Evolutionary conservation across 169 alveolate species (phyloP), one percentile per base, ranked within the genome.

Genomic region (Amoebophrya sp.): DNA sequence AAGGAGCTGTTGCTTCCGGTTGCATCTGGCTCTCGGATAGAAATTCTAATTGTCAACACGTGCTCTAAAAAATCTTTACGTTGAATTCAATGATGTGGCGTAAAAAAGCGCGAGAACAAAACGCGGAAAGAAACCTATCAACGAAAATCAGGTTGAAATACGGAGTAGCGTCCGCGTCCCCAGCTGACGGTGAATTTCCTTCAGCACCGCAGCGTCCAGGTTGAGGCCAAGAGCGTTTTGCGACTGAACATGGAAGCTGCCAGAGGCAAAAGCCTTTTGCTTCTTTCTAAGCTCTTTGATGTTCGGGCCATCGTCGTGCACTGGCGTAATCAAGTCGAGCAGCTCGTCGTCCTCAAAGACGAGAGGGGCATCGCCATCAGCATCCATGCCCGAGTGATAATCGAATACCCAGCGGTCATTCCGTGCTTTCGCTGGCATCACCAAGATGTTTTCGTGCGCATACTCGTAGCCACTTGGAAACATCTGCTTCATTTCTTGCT

Each of bases 391-490:
- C 12, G 83, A 29, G 83, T 65, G 83, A 36, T 6, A 65, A 26
- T 65, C 83, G n/a, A 65, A 65, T 18, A 65, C 83, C 83, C 83
- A 65, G 83, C 83, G 83, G 26, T 36, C 83, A 36, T 65, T 65
- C 33, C 83, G 12, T 6, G 83, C 33, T 36, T 65, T 65, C 2
- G 83, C 83, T 6, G 83, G 83, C 83, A 65, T 65, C 38, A 65
- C n/a, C 83, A 65, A 36, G 33, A 65, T 65, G n/a, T 65, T 65
- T 10, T 65, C 83, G 26, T 6, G 26, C 2, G 83, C 83, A 36
- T 65, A 65, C 12, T 6, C 2, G 2, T 1, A 18, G 10, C 33
- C 83, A 18, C 83, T 36, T 6, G 36, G 36, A 26, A 65, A 65
- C 12, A 6, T 1, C 12, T 6, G 39, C 33, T 65, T 26, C 33